Percentiles rank a stretch among this genome's conserved stretches.
phyloP scores from a whole-genome alignment of 345 rosid genomes.

The Syzygium oleosum region DNA sequence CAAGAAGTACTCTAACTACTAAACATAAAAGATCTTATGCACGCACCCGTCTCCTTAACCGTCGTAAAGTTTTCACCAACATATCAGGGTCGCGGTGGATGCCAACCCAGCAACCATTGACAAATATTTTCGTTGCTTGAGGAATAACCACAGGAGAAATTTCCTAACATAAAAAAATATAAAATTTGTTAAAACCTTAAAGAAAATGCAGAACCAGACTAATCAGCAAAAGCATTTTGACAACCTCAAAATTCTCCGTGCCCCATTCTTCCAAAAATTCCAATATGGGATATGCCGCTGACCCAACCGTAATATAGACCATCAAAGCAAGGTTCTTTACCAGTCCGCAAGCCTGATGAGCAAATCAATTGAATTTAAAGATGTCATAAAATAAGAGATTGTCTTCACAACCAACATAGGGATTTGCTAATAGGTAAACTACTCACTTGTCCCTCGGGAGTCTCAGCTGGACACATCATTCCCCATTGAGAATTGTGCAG shows the following conservation, averaged over 20 bases:
- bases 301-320: conserved; percentile 97
- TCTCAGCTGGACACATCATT: conserved; percentile 99
- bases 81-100: conserved; percentile 97
- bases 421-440: background rate
- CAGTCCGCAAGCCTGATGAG: conserved; percentile 81
- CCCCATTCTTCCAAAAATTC: conserved; percentile 99
- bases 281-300: conserved; percentile 88
- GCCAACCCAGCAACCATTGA: conserved; percentile 98
- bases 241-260: conserved; percentile 93
- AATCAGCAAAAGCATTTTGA: background rate
- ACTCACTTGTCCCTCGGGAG: conserved; percentile 99
- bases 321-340: conserved; percentile 97
- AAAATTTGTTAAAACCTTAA: background rate
- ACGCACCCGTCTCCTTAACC: conserved; percentile 72
- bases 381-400: background rate
- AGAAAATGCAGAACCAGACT: background rate
- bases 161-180: conserved; percentile 43
- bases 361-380: background rate
- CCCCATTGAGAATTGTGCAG: conserved; percentile 99
- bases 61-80: conserved; percentile 92
- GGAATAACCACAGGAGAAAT: conserved; percentile 95
- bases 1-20: background rate
- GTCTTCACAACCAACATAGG: background rate
- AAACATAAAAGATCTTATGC: background rate
- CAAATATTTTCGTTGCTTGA: conserved; percentile 89